Percentiles rank a stretch among this genome's conserved stretches.
These are phyloP conservation scores for Phytophthora pisi DNA, from an alignment of 352 stramenopile genomes.

Conservation along the genomic window DNA sequence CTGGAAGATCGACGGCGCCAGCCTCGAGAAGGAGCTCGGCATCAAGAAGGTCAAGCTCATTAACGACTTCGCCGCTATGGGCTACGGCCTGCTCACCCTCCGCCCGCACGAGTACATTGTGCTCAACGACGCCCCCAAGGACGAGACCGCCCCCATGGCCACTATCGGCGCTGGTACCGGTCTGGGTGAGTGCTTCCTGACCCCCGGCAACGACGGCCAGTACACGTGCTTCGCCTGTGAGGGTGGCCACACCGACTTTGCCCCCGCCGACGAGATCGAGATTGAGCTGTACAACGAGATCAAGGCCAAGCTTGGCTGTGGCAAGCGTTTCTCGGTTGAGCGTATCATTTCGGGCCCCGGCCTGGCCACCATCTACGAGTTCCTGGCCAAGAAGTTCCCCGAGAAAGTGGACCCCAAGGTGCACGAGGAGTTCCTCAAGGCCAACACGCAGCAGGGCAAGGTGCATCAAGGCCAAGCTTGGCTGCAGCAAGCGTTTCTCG, in stretches of 20 bases:
- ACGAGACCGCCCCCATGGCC: conserved; percentile 88
- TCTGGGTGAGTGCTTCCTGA: conserved; percentile 96
- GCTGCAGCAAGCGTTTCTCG: conserved; percentile 84
- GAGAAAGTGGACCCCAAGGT: conserved; percentile 81
- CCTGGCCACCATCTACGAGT: conserved; percentile 96
- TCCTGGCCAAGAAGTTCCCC: conserved; percentile 90
- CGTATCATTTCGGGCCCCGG: conserved; percentile 94
- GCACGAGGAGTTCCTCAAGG: conserved; percentile 58
- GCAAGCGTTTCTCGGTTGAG: conserved; percentile 92
- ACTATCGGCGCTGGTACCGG: conserved; percentile 96
- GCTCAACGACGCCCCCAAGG: conserved; percentile 70
- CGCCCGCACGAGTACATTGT: conserved; percentile 90
- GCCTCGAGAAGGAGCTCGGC: conserved; percentile 70
- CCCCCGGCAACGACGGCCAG: conserved; percentile 66
- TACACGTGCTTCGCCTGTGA: conserved; percentile 93
- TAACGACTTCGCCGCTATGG: conserved; percentile 97
- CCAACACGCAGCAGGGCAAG: conserved; percentile 64
- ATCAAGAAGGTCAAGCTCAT: conserved; percentile 92
- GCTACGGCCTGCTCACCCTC: conserved; percentile 96
- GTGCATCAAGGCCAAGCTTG: conserved; percentile 79
- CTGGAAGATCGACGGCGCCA: conserved; percentile 58
- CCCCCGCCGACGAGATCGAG: conserved; percentile 84
- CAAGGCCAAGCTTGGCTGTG: conserved; percentile 71
- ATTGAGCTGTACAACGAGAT: conserved; percentile 80
- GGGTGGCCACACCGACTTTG: conserved; percentile 94